Evolutionary conservation across 345 rosid species (phyloP), one percentile per base, ranked within the genome.

Genomic region (Cardiospermum halicacabum): DNA sequence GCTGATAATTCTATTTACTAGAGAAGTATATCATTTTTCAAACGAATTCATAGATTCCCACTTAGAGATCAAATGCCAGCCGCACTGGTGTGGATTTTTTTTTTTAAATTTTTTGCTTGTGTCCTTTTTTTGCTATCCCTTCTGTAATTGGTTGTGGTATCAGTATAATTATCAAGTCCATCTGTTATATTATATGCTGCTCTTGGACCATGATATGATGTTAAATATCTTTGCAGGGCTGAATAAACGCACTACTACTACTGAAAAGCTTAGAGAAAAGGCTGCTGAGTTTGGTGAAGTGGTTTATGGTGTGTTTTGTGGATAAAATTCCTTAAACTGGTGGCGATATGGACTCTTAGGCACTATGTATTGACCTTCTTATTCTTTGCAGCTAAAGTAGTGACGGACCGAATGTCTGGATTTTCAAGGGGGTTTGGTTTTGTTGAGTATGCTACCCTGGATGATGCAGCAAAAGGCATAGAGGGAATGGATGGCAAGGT

Each of bases 401-500:
- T 91, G 65, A 77, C 85, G 34, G 97, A 91, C 64, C 77, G 92
- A 42, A 84, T 64, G 47, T 85, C 97, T 9, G 96, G 96, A 62
- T 85, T 78, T 77, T 91, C 97, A 1, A 91, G 86, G 78, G 99
- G 99, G 11, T 94, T 82, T 79, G 97, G 97, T 56, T 94, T 94
- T 77, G 96, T 94, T 48, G 84, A 78, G 66, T 91, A 91, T 72
- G 75, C 83, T 51, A 84, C 81, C 26, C 37, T 89, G 56, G 93
- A 91, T 60, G 96, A 87, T 68, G 96, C 99, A 76, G 84, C 82
- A 5, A 87, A 87, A 75, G 99, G 93, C 47, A 82, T 81, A 21
- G 81, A 84, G 62, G 96, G 89, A 59, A 89, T 94, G 96, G 87
- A 91, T 81, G 99, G 97, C 28, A 81, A 91, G 87, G 99, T 94